A percentile compares a stretch with the other conserved stretches of the same genome.
These are phyloP conservation scores for Phialophora macrospora DNA, from an alignment of 2,329 filamentous ascomycete species.

Conservation along the genomic window DNA sequence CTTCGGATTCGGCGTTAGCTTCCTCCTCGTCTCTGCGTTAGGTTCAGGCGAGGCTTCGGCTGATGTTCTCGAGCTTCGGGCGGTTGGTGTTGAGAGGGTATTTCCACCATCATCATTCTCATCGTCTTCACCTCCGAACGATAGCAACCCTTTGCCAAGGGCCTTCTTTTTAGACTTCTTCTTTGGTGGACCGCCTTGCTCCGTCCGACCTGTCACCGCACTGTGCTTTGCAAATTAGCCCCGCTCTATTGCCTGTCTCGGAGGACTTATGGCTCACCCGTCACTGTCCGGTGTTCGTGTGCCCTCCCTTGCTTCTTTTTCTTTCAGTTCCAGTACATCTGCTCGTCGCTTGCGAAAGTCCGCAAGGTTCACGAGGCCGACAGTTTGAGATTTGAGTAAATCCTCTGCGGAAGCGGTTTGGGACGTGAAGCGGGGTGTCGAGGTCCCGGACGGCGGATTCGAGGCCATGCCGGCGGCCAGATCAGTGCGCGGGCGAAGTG, in stretches of 20 bases:
- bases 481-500: not conserved
- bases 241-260: slow-evolving; percentile 7
- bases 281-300: slow-evolving; percentile 57
- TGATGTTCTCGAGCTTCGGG: slow-evolving; percentile 21
- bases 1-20: slow-evolving; percentile 53
- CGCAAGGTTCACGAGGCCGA: slow-evolving; percentile 87
- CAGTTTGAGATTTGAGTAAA: slow-evolving; percentile 80
- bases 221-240: slow-evolving; percentile 64
- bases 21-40: slow-evolving; percentile 30
- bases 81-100: slow-evolving; percentile 40
- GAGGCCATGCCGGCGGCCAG: slow-evolving; percentile 34
- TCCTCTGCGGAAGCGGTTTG: slow-evolving; percentile 80
- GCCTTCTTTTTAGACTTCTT: slow-evolving; percentile 61
- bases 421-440: slow-evolving; percentile 67
- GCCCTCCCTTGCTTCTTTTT: slow-evolving; percentile 74
- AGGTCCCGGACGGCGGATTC: slow-evolving; percentile 48
- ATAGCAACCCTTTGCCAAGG: slow-evolving; percentile 65
- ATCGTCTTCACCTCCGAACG: slow-evolving; percentile 69
- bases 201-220: slow-evolving; percentile 54
- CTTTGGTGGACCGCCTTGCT: slow-evolving; percentile 42
- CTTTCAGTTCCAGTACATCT: slow-evolving; percentile 89
- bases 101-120: slow-evolving; percentile 53
- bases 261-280: slow-evolving; percentile 57
- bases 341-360: slow-evolving; percentile 96
- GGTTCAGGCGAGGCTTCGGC: slow-evolving; percentile 30